Evolutionary conservation across 179 eudicot genomes (phyloP).

Genomic region (Amaranthus tricolor): DNA sequence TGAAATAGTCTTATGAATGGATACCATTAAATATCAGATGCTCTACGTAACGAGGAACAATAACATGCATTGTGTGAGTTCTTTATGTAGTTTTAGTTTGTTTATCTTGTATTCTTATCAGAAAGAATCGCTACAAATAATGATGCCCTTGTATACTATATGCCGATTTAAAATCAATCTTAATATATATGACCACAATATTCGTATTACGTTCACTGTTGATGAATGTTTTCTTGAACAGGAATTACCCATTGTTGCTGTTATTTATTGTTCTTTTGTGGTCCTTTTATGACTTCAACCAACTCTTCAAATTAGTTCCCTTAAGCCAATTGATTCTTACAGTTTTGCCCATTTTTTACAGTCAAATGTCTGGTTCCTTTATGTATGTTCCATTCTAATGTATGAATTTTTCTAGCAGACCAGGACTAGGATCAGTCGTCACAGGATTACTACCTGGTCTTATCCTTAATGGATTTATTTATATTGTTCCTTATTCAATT

Average conservation of each 20-base stretch:
- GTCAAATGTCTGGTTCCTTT: background rate
- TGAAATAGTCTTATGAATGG: background rate
- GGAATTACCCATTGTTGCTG: background rate
- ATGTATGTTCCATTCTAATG: conserved; percentile 15
- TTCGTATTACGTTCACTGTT: no score
- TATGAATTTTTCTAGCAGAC: conserved; percentile 45
- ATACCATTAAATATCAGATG: background rate
- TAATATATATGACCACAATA: background rate
- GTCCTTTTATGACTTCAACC: background rate
- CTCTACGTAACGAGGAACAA: background rate
- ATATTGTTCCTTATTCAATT: conserved; percentile 75
- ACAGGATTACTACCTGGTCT: conserved; percentile 95
- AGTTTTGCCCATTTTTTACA: background rate
- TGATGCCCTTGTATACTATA: background rate
- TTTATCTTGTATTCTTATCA: background rate
- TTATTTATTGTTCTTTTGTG: background rate
- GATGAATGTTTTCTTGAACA: background rate
- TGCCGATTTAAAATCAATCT: background rate
- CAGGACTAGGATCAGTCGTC: conserved; percentile 70
- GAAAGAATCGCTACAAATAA: background rate
- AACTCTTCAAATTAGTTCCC: background rate
- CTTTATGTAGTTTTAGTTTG: background rate
- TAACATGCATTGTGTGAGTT: background rate
- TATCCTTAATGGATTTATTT: conserved; percentile 75
- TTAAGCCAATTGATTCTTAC: background rate